Conservation (phyloP, 495 filamentous ascomycete genomes). For the Neurospora hispaniola region DNA sequence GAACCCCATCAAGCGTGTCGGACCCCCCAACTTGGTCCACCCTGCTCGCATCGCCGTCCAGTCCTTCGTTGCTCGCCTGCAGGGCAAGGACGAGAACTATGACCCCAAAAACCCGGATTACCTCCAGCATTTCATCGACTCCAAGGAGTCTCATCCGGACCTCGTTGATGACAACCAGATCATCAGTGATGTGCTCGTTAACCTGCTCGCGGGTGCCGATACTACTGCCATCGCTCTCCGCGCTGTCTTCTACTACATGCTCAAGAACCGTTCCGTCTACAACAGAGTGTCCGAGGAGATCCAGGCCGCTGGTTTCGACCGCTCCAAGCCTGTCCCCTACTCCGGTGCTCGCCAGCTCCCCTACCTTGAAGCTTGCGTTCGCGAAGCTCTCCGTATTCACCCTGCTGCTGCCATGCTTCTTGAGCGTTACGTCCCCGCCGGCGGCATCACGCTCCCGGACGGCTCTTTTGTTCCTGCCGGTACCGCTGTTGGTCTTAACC, state of each 20-base stretch:
- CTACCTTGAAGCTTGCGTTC: constrained; percentile 44
- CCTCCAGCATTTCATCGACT: constrained; percentile 18
- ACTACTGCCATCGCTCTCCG: constrained; percentile 30
- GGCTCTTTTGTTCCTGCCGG: constrained; percentile 43
- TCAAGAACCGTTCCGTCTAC: constrained; percentile 19
- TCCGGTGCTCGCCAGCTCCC: constrained; percentile 20
- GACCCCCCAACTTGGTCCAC: constrained; percentile 17
- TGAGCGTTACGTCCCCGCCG: constrained; percentile 35
- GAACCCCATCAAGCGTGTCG: constrained; percentile 30
- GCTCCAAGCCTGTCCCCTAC: constrained; percentile 8
- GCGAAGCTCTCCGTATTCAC: constrained; percentile 42
- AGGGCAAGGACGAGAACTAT: constrained; percentile 9
- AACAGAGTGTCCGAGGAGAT: constrained; percentile 17
- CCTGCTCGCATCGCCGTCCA: constrained; percentile 7
- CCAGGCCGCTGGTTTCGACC: background rate
- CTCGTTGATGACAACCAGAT: constrained; percentile 12
- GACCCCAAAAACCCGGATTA: constrained; percentile 14
- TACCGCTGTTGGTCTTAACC: constrained; percentile 17
- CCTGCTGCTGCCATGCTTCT: constrained; percentile 35
- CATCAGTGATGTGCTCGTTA: constrained; percentile 17
- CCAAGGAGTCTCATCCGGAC: constrained; percentile 15
- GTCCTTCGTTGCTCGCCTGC: constrained; percentile 4
- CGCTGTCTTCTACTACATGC: constrained; percentile 21
- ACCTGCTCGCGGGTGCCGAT: constrained; percentile 34
- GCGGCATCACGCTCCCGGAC: constrained; percentile 39